Base-by-base conservation (phyloP, 2,329 filamentous ascomycete species). In the Neopestalotiopsis rosae region DNA sequence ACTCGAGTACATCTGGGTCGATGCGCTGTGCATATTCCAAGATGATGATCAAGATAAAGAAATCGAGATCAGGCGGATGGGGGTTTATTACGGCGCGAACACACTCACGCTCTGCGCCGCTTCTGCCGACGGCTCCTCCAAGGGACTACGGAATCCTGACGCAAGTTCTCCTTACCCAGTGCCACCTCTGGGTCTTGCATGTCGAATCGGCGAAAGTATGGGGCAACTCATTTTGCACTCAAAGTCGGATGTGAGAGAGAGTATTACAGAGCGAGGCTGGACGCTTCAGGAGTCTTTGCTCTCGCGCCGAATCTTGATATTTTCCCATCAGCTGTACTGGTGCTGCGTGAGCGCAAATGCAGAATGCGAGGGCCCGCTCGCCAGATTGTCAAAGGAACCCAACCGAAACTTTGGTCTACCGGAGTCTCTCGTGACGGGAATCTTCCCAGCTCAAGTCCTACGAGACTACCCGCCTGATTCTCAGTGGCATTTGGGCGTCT, bases 231-330 rank as follows among this genome's bases (percentile, higher is more conserved):
- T 66, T 5, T 6, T 66, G 14, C 32, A 66, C 32, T 57, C 45
- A 24, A 49, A 57, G 28, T 32, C 20, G 24, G 30, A 57, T 13
- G 6, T 34, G 14, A 56, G 69, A 12, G 71, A 74, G 28, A 67
- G 70, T 3, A 71, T 71, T 17, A 66, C 65, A n/a, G 17, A 56
- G 9, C 68, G 73, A 6, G 73, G 72, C 12, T 74, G 73, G 73
- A 74, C 73, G 4, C 52, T 73, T 2, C 73, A 74, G 34, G 73
- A 74, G 32, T 62, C 68, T 2, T 30, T 74, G 17, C 65, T 74
- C 4, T 73, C 73, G 13, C 67, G 71, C 2, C 72, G 72, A 14
- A 65, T 74, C 6, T 56, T 74, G 3, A 73, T 74, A 6, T 74
- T 73, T 32, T 70, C 72, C 2, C 61, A 66, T 14, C 69, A 73